Base-by-base conservation (phyloP, 176 grass and related monocot genomes). In the Elaeis guineensis region DNA sequence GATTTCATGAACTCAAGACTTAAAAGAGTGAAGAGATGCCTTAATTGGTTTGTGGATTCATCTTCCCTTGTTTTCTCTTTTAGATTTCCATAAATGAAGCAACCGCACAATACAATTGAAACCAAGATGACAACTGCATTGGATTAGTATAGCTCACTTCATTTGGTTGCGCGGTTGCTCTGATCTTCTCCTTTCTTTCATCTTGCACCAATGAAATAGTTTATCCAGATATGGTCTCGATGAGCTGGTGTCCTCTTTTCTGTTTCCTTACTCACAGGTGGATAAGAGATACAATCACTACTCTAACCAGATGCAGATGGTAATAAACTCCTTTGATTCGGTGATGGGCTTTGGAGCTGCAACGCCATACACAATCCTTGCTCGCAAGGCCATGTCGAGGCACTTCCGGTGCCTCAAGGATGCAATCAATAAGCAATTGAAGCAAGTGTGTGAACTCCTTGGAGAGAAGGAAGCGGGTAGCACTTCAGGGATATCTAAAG, bases 301-400 rank as follows among this genome's bases (percentile, higher is more conserved):
- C 85, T 93, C 88, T 78, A 88, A 98, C 56, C 94, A 98, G 70
- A 98, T 98, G 94, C 94, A 98, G 78, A 98, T 98, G 94, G 94
- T 98, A 76, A 84, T 89, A 70, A 98, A 98, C 72, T 98, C 89
- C 70, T 98, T 93, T 71, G 94, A 98, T 79, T 92, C 94, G 52
- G 94, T 98, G 65, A 98, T 98, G 94, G 94, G 94, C 0, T 98
- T 83, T 57, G 94, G 88, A 5, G 84, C 94, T 17, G 84, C 94
- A 54, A 93, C 94, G 6, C 94, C 88, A 51, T 98, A 98, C 94
- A 98, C 94, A 56, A 76, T 88, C 28, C 76, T 93, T 64, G 94
- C 94, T 50, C 94, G 89, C 79, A 98, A 89, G 79, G 94, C 94
- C 26, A 98, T 98, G 94, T 98, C 94, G 49, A 79, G 94, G 59